Evolutionary conservation across 208 protist genomes (phyloP), one percentile per base, ranked within the genome.

Genomic region (Acanthamoeba rhysodes): DNA sequence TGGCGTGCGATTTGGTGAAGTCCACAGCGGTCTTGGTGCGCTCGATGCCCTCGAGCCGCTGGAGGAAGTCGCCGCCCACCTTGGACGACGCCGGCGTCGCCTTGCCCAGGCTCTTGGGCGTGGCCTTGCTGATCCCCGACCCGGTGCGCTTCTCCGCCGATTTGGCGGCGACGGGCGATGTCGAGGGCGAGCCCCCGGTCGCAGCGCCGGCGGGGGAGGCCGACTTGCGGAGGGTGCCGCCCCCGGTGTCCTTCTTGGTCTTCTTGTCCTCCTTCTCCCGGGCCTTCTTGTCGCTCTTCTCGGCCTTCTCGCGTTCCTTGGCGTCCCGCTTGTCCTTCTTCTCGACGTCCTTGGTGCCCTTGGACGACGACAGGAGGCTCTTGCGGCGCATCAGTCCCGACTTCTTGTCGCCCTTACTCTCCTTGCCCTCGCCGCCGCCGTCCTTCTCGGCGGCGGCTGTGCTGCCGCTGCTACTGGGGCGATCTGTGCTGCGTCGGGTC

Each of bases 1-100:
- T 91, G 41, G 32, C 22, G 55, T 91, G 85, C 12, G 85, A 91
- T 29, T 91, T 91, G 85, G 85, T 91, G 62, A 91, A 91, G 34
- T 91, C 85, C 20, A 91, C 85, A 29, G 53, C 62, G 5, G 57
- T 91, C 85, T 91, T 91, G 85, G 85, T 72, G 62, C 57, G 57
- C 85, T 91, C 85, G 62, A 91, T 91, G 57, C 62, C 57, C 62
- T 91, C 85, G 16, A 91, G 85, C 14, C 57, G 62, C 53, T 91
- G 53, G 48, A 91, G 53, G 85, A 91, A 91, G 53, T 91, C 62
- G 14, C 62, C 85, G 29, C 85, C 85, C 53, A 91, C 32, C 62
- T 91, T 91, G 29, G 41, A 48, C 27, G 76, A 84, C 22, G 76
- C 76, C 76, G 20, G 9, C 8, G 34, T 22, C 8, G 76, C 76